phyloP scores from a whole-genome alignment of 129 eudicot genomes.

The Glebionis coronaria region DNA sequence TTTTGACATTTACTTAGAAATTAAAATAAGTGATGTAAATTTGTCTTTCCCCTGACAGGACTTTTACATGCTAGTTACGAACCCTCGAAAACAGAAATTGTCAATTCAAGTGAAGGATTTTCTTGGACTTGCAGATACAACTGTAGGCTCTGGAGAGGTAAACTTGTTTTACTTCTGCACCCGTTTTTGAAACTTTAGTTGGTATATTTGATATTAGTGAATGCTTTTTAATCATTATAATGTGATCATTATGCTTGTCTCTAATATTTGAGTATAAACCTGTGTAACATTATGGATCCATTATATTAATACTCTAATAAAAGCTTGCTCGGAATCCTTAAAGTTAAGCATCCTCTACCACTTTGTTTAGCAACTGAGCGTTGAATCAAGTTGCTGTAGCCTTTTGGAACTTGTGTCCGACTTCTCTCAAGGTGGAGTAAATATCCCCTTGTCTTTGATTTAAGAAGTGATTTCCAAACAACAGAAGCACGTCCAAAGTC shows the following conservation, averaged over 20 bases:
- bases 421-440: too few relatives aligned
- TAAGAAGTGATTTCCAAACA: too few relatives aligned
- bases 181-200: background rate
- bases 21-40: background rate
- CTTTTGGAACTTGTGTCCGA: too few relatives aligned
- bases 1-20: background rate
- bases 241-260: slow-evolving; percentile 8
- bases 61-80: slow-evolving; percentile 84
- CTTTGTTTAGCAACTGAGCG: background rate
- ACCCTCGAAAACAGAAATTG: slow-evolving; percentile 68
- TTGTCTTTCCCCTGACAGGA: slow-evolving; percentile 47
- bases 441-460: too few relatives aligned
- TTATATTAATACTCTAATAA: background rate
- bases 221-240: slow-evolving; percentile 2
- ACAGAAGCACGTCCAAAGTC: background rate
- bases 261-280: background rate
- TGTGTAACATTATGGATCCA: too few relatives aligned
- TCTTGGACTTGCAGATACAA: slow-evolving; percentile 71
- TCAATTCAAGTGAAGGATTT: slow-evolving; percentile 71
- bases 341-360: background rate
- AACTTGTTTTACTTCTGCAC: slow-evolving; percentile 4
- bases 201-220: background rate
- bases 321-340: background rate
- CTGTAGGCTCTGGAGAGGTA: slow-evolving; percentile 87
- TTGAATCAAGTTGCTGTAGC: background rate